A percentile compares a stretch with the other conserved stretches of the same genome.
phyloP scores from a whole-genome alignment of 1,284 basidiomycete species.

The Crucibulum parvulum region DNA sequence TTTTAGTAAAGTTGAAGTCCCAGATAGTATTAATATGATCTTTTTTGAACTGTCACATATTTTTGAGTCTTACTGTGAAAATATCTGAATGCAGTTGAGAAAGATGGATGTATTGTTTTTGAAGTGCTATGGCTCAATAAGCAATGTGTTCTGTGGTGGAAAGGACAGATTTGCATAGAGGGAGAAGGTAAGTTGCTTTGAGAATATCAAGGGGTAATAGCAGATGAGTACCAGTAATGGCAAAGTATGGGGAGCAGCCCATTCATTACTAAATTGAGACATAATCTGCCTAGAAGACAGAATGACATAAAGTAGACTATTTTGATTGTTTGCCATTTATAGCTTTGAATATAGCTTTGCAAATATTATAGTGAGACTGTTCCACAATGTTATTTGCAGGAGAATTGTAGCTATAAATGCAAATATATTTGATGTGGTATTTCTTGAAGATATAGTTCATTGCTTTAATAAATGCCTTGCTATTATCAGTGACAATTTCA shows the following conservation, averaged over 20 bases:
- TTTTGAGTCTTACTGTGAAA: constrained; percentile 18
- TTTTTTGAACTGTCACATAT: constrained; percentile 22
- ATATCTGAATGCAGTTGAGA: constrained; percentile 17
- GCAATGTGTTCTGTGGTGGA: constrained; percentile 28
- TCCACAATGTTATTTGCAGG: constrained; percentile 47
- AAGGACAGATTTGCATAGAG: constrained; percentile 12
- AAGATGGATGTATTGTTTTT: constrained; percentile 22
- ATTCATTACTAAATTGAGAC: constrained; percentile 33
- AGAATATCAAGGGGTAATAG: constrained; percentile 45
- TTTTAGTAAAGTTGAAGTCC: constrained; percentile 38
- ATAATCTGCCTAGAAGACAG: constrained; percentile 47
- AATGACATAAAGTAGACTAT: constrained; percentile 33
- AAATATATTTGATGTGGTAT: constrained; percentile 44
- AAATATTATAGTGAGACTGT: constrained; percentile 38
- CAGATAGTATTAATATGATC: constrained; percentile 27
- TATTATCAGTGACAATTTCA: constrained; percentile 43
- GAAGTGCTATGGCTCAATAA: constrained; percentile 17
- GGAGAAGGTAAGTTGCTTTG: constrained; percentile 44
- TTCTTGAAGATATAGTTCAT: constrained; percentile 28
- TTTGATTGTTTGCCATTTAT: constrained; percentile 31
- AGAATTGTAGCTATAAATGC: constrained; percentile 52
- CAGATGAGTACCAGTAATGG: constrained; percentile 41
- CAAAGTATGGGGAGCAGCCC: constrained; percentile 44
- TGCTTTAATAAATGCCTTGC: constrained; percentile 36
- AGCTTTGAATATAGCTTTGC: constrained; percentile 43